A percentile compares a stretch with the other conserved stretches of the same genome.
phyloP scores from a whole-genome alignment of 495 filamentous ascomycete species.

The Podospora pseudoanserina region DNA sequence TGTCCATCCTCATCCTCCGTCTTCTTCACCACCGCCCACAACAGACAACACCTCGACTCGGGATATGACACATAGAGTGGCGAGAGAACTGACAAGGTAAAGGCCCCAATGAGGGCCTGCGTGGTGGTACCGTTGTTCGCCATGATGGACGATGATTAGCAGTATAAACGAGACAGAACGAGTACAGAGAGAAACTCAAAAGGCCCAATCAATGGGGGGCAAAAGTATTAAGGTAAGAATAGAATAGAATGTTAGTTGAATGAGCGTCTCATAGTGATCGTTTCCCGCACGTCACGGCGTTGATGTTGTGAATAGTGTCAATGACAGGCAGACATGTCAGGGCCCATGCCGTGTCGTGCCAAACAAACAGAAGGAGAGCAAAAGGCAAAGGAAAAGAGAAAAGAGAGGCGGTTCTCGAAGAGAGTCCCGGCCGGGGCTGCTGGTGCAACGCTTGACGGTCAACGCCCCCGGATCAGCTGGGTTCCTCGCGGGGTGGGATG shows the following conservation, averaged over 20 bases:
- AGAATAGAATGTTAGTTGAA: conserved; percentile 27
- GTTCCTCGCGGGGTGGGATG: background rate
- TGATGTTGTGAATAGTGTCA: conserved; percentile 30
- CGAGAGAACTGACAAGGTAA: conserved; percentile 47
- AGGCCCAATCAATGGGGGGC: conserved; percentile 53
- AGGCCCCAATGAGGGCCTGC: conserved; percentile 51
- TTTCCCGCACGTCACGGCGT: conserved; percentile 22
- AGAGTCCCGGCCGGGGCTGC: background rate
- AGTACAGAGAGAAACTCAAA: conserved; percentile 32
- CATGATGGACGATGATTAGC: conserved; percentile 35
- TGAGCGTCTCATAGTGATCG: conserved; percentile 30
- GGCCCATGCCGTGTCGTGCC: conserved; percentile 21
- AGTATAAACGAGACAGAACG: conserved; percentile 27
- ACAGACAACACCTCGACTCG: background rate
- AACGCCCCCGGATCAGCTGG: conserved; percentile 1
- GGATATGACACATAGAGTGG: background rate
- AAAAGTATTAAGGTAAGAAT: conserved; percentile 35
- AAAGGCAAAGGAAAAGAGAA: conserved; percentile 21
- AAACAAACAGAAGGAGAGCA: conserved; percentile 22
- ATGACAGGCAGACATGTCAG: conserved; percentile 24
- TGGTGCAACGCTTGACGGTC: background rate
- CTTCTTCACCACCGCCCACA: background rate
- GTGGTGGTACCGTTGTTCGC: conserved; percentile 44
- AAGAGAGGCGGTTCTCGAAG: conserved; percentile 11
- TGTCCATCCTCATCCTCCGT: background rate